These are phyloP conservation scores for Purpureocillium takamizusanense DNA, from an alignment of 2,329 filamentous ascomycete species.

Conservation along the genomic window DNA sequence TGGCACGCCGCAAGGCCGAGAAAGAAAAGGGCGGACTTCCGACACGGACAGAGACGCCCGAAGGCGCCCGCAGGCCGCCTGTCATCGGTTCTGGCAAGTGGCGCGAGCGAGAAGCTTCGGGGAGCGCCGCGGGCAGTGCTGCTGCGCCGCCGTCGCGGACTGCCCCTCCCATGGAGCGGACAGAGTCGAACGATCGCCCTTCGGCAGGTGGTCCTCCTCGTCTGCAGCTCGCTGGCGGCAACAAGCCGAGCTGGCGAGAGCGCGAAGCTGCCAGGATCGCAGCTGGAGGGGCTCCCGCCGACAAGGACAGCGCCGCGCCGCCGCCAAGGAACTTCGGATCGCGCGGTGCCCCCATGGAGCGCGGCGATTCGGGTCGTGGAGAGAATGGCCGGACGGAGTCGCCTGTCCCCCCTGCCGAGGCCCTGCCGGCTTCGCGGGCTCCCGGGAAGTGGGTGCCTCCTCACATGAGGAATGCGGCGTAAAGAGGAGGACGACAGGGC, in stretches of 20 bases:
- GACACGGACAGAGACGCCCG: slow-evolving; percentile 14
- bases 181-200: slow-evolving; percentile 37
- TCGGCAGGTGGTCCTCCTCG: slow-evolving; percentile 44
- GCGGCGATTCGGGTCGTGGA: slow-evolving; percentile 31
- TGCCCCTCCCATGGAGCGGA: slow-evolving; percentile 28
- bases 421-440: slow-evolving; percentile 41
- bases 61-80: slow-evolving; percentile 20
- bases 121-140: slow-evolving; percentile 19
- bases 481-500: slow-evolving; percentile 5
- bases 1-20: slow-evolving; percentile 62
- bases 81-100: slow-evolving; percentile 29
- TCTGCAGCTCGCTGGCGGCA: slow-evolving; percentile 51
- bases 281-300: slow-evolving; percentile 21
- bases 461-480: slow-evolving; percentile 26
- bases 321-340: slow-evolving; percentile 28
- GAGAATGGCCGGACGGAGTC: slow-evolving; percentile 31
- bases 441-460: slow-evolving; percentile 53
- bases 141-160: slow-evolving; percentile 18
- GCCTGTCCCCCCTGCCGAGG: slow-evolving; percentile 34
- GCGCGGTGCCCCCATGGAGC: slow-evolving; percentile 31
- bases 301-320: slow-evolving; percentile 34
- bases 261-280: slow-evolving; percentile 48
- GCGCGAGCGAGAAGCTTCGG: slow-evolving; percentile 29
- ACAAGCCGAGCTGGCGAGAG: slow-evolving; percentile 64
- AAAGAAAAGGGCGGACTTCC: slow-evolving; percentile 37